phyloP scores from a whole-genome alignment of 345 rosid genomes.

The Geranium brycei region DNA sequence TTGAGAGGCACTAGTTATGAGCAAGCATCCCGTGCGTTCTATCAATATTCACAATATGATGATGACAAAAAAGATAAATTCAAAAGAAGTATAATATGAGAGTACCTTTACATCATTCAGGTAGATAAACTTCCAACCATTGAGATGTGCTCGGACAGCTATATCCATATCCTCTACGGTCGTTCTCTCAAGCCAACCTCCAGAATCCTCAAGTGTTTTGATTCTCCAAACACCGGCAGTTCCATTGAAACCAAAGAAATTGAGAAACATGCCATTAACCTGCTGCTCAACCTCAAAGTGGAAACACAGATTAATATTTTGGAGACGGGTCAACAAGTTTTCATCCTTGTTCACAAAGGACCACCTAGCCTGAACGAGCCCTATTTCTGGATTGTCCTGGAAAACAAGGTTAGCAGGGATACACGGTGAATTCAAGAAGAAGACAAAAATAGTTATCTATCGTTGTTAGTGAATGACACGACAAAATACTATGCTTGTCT shows the following conservation, averaged over 20 bases:
- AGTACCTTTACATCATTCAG: slow-evolving; percentile 71
- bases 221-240: slow-evolving; percentile 90
- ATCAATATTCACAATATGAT: too few relatives aligned
- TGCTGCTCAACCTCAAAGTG: slow-evolving; percentile 87
- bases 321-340: slow-evolving; percentile 76
- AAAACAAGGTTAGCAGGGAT: slow-evolving; percentile 7
- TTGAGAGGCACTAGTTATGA: too few relatives aligned
- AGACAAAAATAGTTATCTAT: too few relatives aligned
- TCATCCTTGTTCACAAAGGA: slow-evolving; percentile 74
- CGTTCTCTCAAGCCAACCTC: slow-evolving; percentile 89
- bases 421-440: background rate
- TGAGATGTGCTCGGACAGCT: slow-evolving; percentile 78
- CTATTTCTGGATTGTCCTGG: slow-evolving; percentile 57
- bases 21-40: too few relatives aligned
- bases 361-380: slow-evolving; percentile 80
- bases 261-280: slow-evolving; percentile 61
- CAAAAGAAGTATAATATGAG: background rate
- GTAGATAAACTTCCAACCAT: slow-evolving; percentile 77
- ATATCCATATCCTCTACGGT: slow-evolving; percentile 88
- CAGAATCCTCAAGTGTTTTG: slow-evolving; percentile 74
- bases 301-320: slow-evolving; percentile 65
- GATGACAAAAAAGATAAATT: background rate
- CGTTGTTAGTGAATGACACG: background rate
- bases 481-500: slow-evolving; percentile 1
- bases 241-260: slow-evolving; percentile 84